Evolutionary conservation across 768 basidiomycete species (phyloP), one percentile per base, ranked within the genome.

Genomic region (Gelatoporia subvermispora): DNA sequence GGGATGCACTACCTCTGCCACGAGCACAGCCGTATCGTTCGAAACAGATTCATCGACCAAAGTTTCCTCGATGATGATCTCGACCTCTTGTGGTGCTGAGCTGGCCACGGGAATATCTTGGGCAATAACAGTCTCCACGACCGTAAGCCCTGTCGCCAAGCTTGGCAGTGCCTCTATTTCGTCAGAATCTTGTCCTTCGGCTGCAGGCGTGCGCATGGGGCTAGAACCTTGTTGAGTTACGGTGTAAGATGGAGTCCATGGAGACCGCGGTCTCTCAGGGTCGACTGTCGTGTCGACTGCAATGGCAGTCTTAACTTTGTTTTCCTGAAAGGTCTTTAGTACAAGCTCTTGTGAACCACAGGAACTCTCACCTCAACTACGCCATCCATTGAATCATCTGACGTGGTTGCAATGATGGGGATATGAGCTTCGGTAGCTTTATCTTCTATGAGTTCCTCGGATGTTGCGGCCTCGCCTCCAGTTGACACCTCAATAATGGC

Each of bases 201-300:
- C 50, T 16, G 18, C 49, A 1, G 59, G 59, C 17, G 56, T 47
- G 4, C 35, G 48, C 11, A 59, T 23, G 3, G 59, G 61, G 35
- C 56, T 61, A 22, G 50, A 41, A 11, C 59, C 62, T 38, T 61
- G 60, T 23, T 52, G 60, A 1, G 52, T 62, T 16, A 68, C 64
- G n/a, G 63, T 60, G 50, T 69, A 68, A 3, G 68, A 66, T 1
- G 67, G 64, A 35, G 64, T 66, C 63, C 62, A 66, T 8, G 65
- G 63, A n/a, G 62, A 65, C 35, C 52, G 51, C 15, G 56, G 56
- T 43, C 53, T 49, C 17, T 52, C 54, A 15, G 37, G 41, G 2
- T 23, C 46, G 10, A 16, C 47, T 36, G 44, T 9, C 2, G 18
- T 42, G 10, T 23, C 48, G 16, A n/a, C 38, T n/a, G 45, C 10